phyloP scores from a whole-genome alignment of 2,329 filamentous ascomycete species.

The Pezicula radicicola region DNA sequence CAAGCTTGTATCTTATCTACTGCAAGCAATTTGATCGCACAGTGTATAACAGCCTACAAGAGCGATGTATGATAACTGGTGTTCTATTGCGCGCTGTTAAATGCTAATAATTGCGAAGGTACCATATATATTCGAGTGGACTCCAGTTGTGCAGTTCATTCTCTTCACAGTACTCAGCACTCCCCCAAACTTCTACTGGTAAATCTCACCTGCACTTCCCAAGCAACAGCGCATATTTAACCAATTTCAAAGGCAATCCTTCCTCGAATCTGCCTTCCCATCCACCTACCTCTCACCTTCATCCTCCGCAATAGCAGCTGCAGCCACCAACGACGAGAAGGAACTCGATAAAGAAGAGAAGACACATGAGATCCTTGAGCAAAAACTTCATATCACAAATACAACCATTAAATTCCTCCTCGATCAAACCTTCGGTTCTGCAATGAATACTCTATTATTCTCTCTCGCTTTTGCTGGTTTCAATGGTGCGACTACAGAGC shows the following conservation, averaged over 20 bases:
- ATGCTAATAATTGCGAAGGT: constrained; percentile 37
- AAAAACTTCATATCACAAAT: constrained; percentile 58
- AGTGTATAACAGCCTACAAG: constrained; percentile 63
- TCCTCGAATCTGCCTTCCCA: constrained; percentile 72
- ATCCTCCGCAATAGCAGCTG: constrained; percentile 34
- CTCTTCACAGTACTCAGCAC: constrained; percentile 70
- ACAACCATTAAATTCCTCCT: constrained; percentile 64
- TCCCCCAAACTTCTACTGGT: constrained; percentile 84
- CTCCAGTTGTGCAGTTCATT: constrained; percentile 73
- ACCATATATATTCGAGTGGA: constrained; percentile 59
- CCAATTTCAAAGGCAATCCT: constrained; percentile 58
- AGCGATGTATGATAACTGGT: constrained; percentile 44
- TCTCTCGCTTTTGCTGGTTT: constrained; percentile 48
- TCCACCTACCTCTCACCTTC: constrained; percentile 45
- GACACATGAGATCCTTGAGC: constrained; percentile 40
- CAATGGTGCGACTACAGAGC: constrained; percentile 35
- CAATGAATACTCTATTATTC: constrained; percentile 64
- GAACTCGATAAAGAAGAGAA: constrained; percentile 37
- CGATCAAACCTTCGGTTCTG: constrained; percentile 66
- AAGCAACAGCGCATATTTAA: constrained; percentile 12
- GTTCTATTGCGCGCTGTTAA: neutral
- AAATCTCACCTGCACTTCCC: constrained; percentile 21
- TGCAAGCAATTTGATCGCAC: constrained; percentile 71
- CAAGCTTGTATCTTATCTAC: constrained; percentile 65
- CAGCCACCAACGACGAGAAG: constrained; percentile 39